phyloP scores from a whole-genome alignment of 1,139 yeast species.

The Geotrichum bryndzae region DNA sequence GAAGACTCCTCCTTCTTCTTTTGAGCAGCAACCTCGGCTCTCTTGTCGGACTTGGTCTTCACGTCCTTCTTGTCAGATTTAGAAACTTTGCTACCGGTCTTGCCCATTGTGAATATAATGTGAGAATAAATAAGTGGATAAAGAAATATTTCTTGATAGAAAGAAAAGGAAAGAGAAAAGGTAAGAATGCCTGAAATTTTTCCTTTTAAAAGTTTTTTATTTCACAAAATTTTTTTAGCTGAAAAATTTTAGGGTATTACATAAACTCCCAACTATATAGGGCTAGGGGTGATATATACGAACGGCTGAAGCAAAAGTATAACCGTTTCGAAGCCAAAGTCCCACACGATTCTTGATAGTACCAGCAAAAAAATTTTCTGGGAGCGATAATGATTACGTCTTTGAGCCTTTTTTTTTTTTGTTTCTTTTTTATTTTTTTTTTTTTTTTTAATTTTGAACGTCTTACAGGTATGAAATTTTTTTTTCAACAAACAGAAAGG shows the following conservation, averaged over 20 bases:
- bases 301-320: not conserved
- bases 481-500: too few species aligned
- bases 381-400: not conserved
- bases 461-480: too few species aligned
- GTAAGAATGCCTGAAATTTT: not conserved
- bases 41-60: constrained; percentile 5
- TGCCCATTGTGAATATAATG: constrained; percentile 8
- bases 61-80: constrained; percentile 7
- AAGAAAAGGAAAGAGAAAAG: not conserved
- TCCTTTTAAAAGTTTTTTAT: constrained; percentile 1
- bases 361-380: not conserved
- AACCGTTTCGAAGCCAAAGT: not conserved
- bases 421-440: too few species aligned
- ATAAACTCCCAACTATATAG: not conserved
- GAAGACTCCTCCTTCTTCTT: constrained; percentile 17
- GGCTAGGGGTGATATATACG: not conserved
- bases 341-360: not conserved
- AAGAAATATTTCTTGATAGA: not conserved
- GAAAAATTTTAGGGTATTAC: not conserved
- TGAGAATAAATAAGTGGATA: not conserved
- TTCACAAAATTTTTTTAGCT: not conserved
- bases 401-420: not conserved
- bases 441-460: too few species aligned
- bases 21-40: constrained; percentile 10
- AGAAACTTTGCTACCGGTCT: constrained; percentile 7